Base-by-base conservation (phyloP, 73 alveolate species). In the Symbiodinium natans region DNA sequence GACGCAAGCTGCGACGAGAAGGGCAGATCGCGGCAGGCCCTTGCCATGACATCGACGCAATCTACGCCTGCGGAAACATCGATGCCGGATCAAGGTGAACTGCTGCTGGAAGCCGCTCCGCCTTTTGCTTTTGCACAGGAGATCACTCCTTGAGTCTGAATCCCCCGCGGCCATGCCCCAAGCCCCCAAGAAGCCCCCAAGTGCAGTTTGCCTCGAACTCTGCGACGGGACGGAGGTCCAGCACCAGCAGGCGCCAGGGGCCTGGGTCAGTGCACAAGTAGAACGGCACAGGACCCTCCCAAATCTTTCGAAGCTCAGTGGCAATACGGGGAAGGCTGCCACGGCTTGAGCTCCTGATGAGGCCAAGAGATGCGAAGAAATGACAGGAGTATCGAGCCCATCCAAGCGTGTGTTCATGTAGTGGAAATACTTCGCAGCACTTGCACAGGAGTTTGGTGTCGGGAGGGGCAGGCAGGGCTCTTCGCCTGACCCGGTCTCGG, bases 171-270 rank as follows among this genome's bases (percentile, higher is more conserved):
- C 59, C 59, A 46, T 9, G 13, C 77, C 77, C 77, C 23, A 59
- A 59, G 0, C 77, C 77, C 38, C 1, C 27, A 3, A 59, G 1
- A 48, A 5, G 11, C 56, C 31, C 74, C 74, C 74, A 56, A 19
- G 33, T 4, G 15, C 77, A 56, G 19, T 13, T 46, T 29, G 83
- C 97, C 97, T 90, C 97, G 34, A 90, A 90, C 54, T 68, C 97
- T 21, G 97, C 39, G 7, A 85, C 97, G 8, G 97, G 97, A 1
- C 97, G 71, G 33, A 90, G 41, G 54, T 90, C 97, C 48, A 90
- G 77, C 41, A 90, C 56, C 10, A 90, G 88, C 75, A 90, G 46
- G 33, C 97, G 97, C 97, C 97, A 90, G 88, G 97, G 34, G 87
- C 77, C 77, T 63, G n/a, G n/a, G n/a, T n/a, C n/a, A n/a, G n/a